Conservation (phyloP, 164 flowering plant genomes). For the Tinospora cordifolia region DNA sequence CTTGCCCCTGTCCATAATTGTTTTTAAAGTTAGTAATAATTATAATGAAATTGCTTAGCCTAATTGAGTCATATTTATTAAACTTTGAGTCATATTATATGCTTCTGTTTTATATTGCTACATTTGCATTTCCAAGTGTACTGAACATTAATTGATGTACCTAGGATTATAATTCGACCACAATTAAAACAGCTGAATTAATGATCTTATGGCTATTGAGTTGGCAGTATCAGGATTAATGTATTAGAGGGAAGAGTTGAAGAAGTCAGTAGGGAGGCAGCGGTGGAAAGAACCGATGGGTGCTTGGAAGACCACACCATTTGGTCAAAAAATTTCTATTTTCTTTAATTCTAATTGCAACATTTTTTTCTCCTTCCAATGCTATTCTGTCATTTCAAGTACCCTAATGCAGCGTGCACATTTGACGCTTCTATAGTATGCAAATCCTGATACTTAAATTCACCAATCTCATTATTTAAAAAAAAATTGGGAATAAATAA, state of each 20-base stretch:
- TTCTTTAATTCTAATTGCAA: not conserved
- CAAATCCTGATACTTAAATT: too few relatives aligned
- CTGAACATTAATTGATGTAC: too few relatives aligned
- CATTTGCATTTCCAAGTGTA: too few relatives aligned
- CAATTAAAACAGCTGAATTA: not conserved
- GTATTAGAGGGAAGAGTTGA: not conserved
- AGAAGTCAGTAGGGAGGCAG: not conserved
- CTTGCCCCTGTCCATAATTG: too few relatives aligned
- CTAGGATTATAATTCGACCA: too few relatives aligned
- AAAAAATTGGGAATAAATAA: too few relatives aligned
- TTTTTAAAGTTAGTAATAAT: too few relatives aligned
- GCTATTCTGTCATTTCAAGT: conserved; percentile 1
- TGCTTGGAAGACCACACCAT: conserved; percentile 12
- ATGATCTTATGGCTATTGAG: not conserved
- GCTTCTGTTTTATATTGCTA: too few relatives aligned
- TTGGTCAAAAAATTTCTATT: conserved; percentile 1
- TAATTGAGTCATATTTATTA: not conserved
- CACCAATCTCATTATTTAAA: too few relatives aligned
- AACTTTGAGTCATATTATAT: not conserved
- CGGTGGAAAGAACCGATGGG: not conserved
- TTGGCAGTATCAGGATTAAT: not conserved
- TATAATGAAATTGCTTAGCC: too few relatives aligned
- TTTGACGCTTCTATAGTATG: too few relatives aligned
- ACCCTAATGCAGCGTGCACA: not conserved
- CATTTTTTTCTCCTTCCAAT: not conserved